Evolutionary conservation across 177 flowering plant species (phyloP).

Genomic region (Vitis hybrid): DNA sequence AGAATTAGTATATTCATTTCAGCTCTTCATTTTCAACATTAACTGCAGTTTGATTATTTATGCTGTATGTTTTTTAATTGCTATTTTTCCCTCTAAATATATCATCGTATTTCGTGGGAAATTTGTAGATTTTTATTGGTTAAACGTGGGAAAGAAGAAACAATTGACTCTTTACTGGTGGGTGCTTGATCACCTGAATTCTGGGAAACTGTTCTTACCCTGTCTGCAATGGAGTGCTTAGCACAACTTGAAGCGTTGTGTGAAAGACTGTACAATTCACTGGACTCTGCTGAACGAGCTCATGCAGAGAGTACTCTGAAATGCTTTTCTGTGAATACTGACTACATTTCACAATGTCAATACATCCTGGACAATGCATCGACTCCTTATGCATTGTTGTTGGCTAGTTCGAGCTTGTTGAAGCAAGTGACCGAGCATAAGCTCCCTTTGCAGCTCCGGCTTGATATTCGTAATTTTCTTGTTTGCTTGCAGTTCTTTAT

Average conservation of each 20-base stretch:
- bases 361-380: constrained; percentile 89
- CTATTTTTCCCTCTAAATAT: constrained; percentile 15
- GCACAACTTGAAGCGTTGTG: constrained; percentile 94
- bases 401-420: constrained; percentile 96
- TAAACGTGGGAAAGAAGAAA: constrained; percentile 32
- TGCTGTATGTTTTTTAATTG: neutral
- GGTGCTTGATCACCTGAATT: constrained; percentile 32
- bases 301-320: constrained; percentile 92
- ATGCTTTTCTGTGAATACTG: constrained; percentile 82
- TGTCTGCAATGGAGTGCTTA: constrained; percentile 63
- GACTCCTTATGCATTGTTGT: constrained; percentile 94
- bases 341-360: constrained; percentile 95
- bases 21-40: neutral
- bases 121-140: constrained; percentile 36
- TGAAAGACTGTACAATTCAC: constrained; percentile 96
- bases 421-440: constrained; percentile 97
- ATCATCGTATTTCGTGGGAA: constrained; percentile 30
- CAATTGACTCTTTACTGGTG: constrained; percentile 28
- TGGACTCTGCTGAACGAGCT: constrained; percentile 86
- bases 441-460: constrained; percentile 90
- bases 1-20: constrained; percentile 1
- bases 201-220: constrained; percentile 22
- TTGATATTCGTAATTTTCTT: constrained; percentile 77
- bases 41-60: neutral
- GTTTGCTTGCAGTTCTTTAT: neutral